phyloP scores from a whole-genome alignment of 371 early-diverging fungal species.

The Mucor irregularis region DNA sequence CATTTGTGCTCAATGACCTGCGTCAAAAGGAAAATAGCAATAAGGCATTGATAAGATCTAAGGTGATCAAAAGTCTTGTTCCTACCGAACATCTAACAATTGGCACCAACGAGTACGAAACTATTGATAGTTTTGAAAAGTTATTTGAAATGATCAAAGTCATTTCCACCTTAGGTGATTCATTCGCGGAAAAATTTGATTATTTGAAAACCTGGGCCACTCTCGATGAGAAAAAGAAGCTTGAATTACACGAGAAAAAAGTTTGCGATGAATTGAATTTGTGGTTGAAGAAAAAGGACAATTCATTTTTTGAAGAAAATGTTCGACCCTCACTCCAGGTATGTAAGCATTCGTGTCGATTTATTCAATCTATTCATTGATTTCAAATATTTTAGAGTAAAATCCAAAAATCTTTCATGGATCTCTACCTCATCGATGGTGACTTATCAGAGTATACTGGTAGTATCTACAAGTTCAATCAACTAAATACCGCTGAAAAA shows the following conservation, averaged over 20 bases:
- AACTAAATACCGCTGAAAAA: constrained; percentile 44
- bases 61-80: constrained; percentile 16
- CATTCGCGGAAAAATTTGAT: constrained; percentile 6
- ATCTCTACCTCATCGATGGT: constrained; percentile 45
- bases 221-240: constrained; percentile 16
- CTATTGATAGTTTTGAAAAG: constrained; percentile 38
- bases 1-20: constrained; percentile 8
- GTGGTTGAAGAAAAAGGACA: constrained; percentile 57
- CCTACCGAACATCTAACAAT: constrained; percentile 15
- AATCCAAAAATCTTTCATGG: constrained; percentile 53
- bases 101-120: constrained; percentile 37
- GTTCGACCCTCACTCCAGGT: constrained; percentile 52
- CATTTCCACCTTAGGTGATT: neutral
- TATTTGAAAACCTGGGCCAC: constrained; percentile 33
- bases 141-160: constrained; percentile 26
- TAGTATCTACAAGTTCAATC: constrained; percentile 30
- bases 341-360: neutral
- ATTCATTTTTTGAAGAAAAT: constrained; percentile 39
- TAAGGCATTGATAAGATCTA: constrained; percentile 27
- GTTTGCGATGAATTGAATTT: constrained; percentile 58
- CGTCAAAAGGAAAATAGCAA: constrained; percentile 15
- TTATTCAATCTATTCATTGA: too few relatives aligned
- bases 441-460: constrained; percentile 34
- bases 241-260: constrained; percentile 29
- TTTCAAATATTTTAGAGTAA: constrained; percentile 56